Conservation (phyloP, 371 early-diverging fungal species). For the Mucor racemosus region DNA sequence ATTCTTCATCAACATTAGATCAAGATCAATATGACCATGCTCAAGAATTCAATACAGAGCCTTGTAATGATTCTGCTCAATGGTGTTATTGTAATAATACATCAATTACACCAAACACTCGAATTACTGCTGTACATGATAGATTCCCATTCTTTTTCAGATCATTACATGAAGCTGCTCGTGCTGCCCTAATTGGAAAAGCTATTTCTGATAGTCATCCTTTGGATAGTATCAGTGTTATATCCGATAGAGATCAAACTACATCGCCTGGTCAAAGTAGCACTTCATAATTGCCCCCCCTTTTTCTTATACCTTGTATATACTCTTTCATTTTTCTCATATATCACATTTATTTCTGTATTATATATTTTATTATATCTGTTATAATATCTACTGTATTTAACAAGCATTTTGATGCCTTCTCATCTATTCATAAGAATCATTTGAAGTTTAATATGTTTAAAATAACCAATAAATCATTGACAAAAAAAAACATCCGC, state of each 20-base stretch:
- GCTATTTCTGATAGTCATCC: background rate
- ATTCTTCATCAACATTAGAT: background rate
- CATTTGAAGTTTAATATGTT: background rate
- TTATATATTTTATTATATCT: background rate
- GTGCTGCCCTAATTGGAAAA: slow-evolving; percentile 23
- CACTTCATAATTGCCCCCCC: background rate
- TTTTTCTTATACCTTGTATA: background rate
- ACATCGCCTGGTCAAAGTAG: background rate
- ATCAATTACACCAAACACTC: background rate
- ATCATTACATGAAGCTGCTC: slow-evolving; percentile 33
- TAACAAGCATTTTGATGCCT: too few relatives aligned
- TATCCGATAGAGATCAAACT: slow-evolving; percentile 16
- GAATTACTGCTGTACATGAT: slow-evolving; percentile 27
- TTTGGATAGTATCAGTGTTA: slow-evolving; percentile 12
- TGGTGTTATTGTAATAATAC: slow-evolving; percentile 23
- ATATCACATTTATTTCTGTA: background rate
- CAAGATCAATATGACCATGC: slow-evolving; percentile 9
- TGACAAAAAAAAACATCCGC: too few relatives aligned
- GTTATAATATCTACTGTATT: background rate
- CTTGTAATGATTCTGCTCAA: slow-evolving; percentile 29
- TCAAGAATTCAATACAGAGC: background rate
- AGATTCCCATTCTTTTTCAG: slow-evolving; percentile 40
- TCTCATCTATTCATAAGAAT: too few relatives aligned
- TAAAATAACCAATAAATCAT: too few relatives aligned
- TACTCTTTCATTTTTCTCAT: background rate